phyloP scores from a whole-genome alignment of 495 filamentous ascomycete species.

The Xylaria longipes region DNA sequence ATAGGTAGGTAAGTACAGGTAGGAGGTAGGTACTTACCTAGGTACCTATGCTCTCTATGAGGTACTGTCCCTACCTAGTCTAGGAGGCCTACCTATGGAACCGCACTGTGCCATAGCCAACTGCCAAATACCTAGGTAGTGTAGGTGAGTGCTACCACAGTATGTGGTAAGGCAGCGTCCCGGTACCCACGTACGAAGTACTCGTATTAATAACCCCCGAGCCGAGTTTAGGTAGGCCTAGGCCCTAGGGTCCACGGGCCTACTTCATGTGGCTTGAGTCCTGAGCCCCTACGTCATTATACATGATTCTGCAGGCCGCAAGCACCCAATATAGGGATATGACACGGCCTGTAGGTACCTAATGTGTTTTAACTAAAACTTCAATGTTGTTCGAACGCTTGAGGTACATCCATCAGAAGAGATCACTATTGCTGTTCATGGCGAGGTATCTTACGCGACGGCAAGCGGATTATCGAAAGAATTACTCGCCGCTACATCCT shows the following conservation, averaged over 20 bases:
- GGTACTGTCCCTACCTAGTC: background rate
- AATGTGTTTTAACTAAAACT: too few species aligned
- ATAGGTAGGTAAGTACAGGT: too few species aligned
- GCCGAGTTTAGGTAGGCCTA: background rate
- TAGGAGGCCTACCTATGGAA: background rate
- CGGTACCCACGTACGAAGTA: background rate
- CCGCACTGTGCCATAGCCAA: background rate
- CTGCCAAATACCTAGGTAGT: too few species aligned
- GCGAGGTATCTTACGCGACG: too few species aligned
- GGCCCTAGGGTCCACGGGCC: too few species aligned
- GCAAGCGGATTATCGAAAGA: background rate
- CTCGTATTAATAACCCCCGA: conserved; percentile 5
- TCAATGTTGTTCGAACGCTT: too few species aligned
- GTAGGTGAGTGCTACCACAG: too few species aligned
- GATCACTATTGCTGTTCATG: too few species aligned
- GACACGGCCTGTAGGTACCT: too few species aligned
- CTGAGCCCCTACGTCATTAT: background rate
- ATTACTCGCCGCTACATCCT: background rate
- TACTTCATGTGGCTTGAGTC: conserved; percentile 2
- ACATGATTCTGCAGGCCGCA: conserved; percentile 4
- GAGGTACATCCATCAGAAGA: too few species aligned
- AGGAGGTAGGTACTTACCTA: too few species aligned
- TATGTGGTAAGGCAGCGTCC: background rate
- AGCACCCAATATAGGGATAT: conserved; percentile 4
- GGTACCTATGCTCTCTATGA: too few species aligned